These are phyloP conservation scores for Trichoderma sp. DNA, from an alignment of 2,329 filamentous ascomycete genomes.

Conservation along the genomic window DNA sequence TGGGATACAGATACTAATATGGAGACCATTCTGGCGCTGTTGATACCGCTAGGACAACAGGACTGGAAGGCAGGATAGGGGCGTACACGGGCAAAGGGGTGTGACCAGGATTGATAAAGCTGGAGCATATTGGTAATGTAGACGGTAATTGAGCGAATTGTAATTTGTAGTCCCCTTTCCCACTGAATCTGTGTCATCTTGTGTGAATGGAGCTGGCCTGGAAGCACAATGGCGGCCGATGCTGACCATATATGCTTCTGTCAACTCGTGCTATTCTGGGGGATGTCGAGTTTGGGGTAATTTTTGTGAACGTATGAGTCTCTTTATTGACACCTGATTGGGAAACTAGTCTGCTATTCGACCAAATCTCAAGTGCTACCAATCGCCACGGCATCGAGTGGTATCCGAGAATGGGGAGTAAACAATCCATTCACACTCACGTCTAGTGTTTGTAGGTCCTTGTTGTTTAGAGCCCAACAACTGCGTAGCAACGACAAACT, in stretches of 20 bases:
- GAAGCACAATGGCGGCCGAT: background rate
- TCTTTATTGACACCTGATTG: background rate
- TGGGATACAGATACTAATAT: background rate
- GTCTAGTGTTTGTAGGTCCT: too few species aligned
- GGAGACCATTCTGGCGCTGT: background rate
- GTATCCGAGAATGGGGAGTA: background rate
- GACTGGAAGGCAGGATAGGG: background rate
- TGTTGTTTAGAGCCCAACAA: too few species aligned
- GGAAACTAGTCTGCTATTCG: background rate
- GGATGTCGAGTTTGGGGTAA: too few species aligned
- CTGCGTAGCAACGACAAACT: too few species aligned
- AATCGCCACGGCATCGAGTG: background rate
- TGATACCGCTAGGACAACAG: background rate
- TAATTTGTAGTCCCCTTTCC: too few species aligned
- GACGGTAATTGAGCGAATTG: background rate
- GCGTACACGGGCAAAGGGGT: background rate
- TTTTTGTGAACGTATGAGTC: too few species aligned
- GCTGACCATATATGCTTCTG: too few species aligned
- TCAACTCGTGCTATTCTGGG: too few species aligned
- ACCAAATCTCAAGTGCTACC: background rate
- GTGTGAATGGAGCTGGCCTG: background rate
- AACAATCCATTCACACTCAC: too few species aligned
- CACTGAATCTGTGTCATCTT: background rate
- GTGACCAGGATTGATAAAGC: background rate
- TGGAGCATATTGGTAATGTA: background rate